These are phyloP conservation scores for Gossypium longicalyx DNA, from an alignment of 345 rosid genomes.

Conservation along the genomic window DNA sequence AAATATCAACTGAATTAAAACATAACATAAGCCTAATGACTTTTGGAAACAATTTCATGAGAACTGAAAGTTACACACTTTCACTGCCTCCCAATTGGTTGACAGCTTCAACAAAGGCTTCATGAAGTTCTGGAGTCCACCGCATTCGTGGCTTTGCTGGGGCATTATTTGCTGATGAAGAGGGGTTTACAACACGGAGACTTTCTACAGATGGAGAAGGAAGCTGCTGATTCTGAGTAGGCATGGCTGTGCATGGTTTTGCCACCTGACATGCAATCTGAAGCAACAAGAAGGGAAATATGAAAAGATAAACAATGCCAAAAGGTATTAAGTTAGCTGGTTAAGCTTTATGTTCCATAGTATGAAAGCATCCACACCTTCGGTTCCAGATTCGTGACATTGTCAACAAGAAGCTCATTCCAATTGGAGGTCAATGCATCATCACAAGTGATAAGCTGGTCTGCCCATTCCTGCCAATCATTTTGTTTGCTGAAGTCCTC, in stretches of 20 bases:
- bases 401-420: conserved; percentile 61
- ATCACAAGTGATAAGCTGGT: conserved; percentile 71
- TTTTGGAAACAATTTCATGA: neutral
- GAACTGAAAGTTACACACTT: conserved; percentile 35
- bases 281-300: conserved; percentile 29
- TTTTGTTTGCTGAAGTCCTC: conserved; percentile 45
- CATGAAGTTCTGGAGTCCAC: conserved; percentile 93
- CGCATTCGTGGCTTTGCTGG: conserved; percentile 83
- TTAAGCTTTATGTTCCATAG: conserved; percentile 13
- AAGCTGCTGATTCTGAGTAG: conserved; percentile 44
- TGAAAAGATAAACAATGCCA: conserved; percentile 13
- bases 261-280: conserved; percentile 54
- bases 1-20: conserved; percentile 25
- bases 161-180: conserved; percentile 53
- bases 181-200: conserved; percentile 36
- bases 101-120: conserved; percentile 88
- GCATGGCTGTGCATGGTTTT: conserved; percentile 29
- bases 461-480: conserved; percentile 88
- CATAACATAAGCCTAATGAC: conserved; percentile 11
- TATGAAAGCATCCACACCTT: conserved; percentile 41
- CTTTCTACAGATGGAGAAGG: conserved; percentile 54
- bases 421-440: conserved; percentile 47
- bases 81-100: conserved; percentile 81
- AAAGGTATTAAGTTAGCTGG: conserved; percentile 3
- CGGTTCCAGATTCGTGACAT: conserved; percentile 43